Percentiles rank a stretch among this genome's conserved stretches.
Evolutionary conservation across 495 filamentous ascomycete species (phyloP).

Genomic region (Penicillium bovifimosum): DNA sequence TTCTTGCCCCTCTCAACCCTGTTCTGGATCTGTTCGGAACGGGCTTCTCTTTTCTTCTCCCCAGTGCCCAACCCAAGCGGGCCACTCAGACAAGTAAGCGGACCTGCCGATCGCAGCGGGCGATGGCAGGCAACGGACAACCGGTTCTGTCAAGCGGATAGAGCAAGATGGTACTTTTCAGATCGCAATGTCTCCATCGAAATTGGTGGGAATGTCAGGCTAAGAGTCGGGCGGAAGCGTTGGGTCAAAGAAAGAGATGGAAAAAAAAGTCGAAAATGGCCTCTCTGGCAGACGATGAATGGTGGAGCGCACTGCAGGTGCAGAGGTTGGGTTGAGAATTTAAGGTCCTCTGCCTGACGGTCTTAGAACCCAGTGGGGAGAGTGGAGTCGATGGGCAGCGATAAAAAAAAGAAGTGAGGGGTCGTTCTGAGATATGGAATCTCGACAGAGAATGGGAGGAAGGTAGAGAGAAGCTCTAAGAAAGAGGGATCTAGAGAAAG

Average conservation of each 20-base stretch:
- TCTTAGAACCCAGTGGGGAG: slow-evolving; percentile 22
- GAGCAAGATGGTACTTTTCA: slow-evolving; percentile 19
- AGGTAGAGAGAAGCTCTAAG: slow-evolving; percentile 1
- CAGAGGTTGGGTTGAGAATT: slow-evolving; percentile 21
- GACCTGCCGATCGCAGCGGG: slow-evolving; percentile 28
- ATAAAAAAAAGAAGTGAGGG: slow-evolving; percentile 7
- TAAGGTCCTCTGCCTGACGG: slow-evolving; percentile 23
- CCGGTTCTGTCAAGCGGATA: slow-evolving; percentile 20
- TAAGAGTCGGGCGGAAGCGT: slow-evolving; percentile 19
- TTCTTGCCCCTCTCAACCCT: slow-evolving; percentile 2
- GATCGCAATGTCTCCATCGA: slow-evolving; percentile 29
- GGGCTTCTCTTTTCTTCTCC: background rate
- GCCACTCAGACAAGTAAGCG: slow-evolving; percentile 13
- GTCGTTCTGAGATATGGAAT: background rate
- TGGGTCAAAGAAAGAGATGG: slow-evolving; percentile 11
- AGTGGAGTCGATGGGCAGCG: slow-evolving; percentile 24
- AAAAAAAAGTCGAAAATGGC: slow-evolving; percentile 2
- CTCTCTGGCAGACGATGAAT: slow-evolving; percentile 13
- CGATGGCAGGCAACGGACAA: slow-evolving; percentile 22
- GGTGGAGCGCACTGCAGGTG: slow-evolving; percentile 22
- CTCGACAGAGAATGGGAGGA: background rate
- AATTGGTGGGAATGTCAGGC: slow-evolving; percentile 17
- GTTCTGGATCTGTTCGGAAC: background rate
- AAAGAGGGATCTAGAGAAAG: slow-evolving; percentile 7
- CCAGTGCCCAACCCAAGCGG: slow-evolving; percentile 14